A percentile compares a stretch with the other conserved stretches of the same genome.
Conservation (phyloP, 1,284 basidiomycete genomes). For the Lentinus polychrous region DNA sequence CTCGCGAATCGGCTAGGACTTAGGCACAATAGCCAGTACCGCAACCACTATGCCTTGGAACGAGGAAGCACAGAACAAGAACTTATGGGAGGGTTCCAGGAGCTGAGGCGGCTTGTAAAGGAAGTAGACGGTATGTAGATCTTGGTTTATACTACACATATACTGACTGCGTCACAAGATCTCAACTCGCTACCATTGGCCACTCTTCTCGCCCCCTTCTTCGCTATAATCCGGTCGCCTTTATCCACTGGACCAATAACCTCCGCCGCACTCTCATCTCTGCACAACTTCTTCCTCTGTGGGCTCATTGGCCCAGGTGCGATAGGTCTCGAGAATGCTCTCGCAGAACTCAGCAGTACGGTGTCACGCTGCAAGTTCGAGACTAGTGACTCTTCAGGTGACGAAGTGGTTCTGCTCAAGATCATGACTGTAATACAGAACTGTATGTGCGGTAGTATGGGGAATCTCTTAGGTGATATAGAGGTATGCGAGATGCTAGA, state of each 20-base stretch:
- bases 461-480: constrained; percentile 74
- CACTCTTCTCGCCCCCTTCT: constrained; percentile 79
- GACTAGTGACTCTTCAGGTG: constrained; percentile 90
- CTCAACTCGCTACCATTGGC: constrained; percentile 48
- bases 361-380: constrained; percentile 98
- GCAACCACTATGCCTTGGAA: constrained; percentile 29
- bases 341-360: constrained; percentile 83
- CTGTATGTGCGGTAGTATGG: constrained; percentile 69
- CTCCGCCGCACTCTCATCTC: constrained; percentile 77
- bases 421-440: constrained; percentile 90
- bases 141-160: background rate
- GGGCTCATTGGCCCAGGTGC: constrained; percentile 60
- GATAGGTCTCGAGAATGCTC: constrained; percentile 49
- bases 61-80: constrained; percentile 61
- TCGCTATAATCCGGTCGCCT: constrained; percentile 88
- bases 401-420: constrained; percentile 91
- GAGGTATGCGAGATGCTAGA: constrained; percentile 98
- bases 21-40: constrained; percentile 45
- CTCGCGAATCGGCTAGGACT: constrained; percentile 71
- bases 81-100: constrained; percentile 86
- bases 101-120: constrained; percentile 72
- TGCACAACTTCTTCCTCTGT: constrained; percentile 84
- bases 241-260: constrained; percentile 94
- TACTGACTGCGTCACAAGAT: constrained; percentile 34
- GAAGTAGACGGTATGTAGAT: constrained; percentile 61